Base-by-base conservation (phyloP, 768 basidiomycete genomes). In the button mushroom (Agaricus bisporus) region DNA sequence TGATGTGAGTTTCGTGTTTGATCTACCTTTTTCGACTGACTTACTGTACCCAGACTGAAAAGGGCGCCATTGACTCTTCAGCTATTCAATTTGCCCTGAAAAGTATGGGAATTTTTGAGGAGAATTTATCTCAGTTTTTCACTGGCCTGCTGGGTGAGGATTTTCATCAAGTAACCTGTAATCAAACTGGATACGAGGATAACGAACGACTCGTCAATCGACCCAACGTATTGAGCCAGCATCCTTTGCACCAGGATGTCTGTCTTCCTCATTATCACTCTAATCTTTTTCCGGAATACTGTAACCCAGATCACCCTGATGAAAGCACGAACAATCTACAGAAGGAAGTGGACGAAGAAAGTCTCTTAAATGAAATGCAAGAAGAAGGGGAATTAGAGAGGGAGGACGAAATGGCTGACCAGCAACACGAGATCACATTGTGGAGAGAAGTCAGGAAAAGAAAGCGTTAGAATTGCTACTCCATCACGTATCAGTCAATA, bases 11-110 rank as follows among this genome's bases (percentile, higher is more conserved):
- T 25, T 44, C 26, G 25, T 22, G n/a, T 5, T 28, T 6, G n/a
- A 32, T 6, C 2, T 11, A 26, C 14, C 26, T 37, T 28, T 35
- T 17, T 41, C 29, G 10, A 48, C 25, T 20, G 22, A 45, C 29
- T 47, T 8, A 28, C 43, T 22, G 18, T 49, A 32, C 26, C n/a
- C 20, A 51, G 46, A 20, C 43, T 41, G 25, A 20, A 11, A 45
- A 84, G 80, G 69, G 82, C 29, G 66, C 73, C 3, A 49, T 61
- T 7, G 61, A 68, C 14, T 73, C 76, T 49, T 54, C 46, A 6
- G 53, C 53, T 14, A 70, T 87, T 43, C 65, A 71, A 17, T 75
- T 77, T 41, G 82, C 78, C 9, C 59, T 83, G 39, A 70, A 74
- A 17, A 70, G 75, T 44, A 69, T 80, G 62, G 80, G 77, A 1